Conservation (phyloP, 257 asterid species). For the Solanum appendiculatum region DNA sequence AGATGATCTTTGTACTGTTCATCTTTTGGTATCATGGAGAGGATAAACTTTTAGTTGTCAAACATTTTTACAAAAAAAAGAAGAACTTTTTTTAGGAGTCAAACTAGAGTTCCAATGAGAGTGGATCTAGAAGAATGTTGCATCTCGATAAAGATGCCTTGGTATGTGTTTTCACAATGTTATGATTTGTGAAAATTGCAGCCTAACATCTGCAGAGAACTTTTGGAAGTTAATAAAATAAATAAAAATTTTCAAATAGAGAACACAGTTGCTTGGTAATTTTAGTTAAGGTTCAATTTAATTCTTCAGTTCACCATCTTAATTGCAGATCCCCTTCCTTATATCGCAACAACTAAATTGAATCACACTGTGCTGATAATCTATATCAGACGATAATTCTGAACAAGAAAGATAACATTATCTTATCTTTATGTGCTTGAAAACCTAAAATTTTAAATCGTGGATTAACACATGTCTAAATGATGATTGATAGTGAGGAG, state of each 20-base stretch:
- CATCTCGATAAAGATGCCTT: neutral
- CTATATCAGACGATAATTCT: neutral
- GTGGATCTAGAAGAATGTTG: neutral
- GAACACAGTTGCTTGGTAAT: neutral
- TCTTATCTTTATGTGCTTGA: neutral
- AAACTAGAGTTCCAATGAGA: neutral
- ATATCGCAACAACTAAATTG: neutral
- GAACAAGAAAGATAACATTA: neutral
- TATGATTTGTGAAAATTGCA: neutral
- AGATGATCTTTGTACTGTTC: neutral
- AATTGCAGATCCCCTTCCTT: neutral
- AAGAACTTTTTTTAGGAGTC: neutral
- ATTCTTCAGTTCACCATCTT: neutral
- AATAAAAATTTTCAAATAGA: neutral
- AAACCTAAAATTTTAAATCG: neutral
- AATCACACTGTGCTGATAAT: neutral
- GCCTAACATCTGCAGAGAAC: neutral
- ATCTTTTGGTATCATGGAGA: neutral
- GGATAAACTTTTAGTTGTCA: neutral
- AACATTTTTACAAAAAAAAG: neutral
- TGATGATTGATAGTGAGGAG: neutral
- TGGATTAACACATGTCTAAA: neutral
- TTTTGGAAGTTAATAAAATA: neutral
- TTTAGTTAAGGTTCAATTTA: neutral
- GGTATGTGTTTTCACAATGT: neutral